Percentiles rank a stretch among this genome's conserved stretches.
These are phyloP conservation scores for Torrubiella hemipterigena DNA, from an alignment of 2,329 filamentous ascomycete genomes.

Conservation along the genomic window DNA sequence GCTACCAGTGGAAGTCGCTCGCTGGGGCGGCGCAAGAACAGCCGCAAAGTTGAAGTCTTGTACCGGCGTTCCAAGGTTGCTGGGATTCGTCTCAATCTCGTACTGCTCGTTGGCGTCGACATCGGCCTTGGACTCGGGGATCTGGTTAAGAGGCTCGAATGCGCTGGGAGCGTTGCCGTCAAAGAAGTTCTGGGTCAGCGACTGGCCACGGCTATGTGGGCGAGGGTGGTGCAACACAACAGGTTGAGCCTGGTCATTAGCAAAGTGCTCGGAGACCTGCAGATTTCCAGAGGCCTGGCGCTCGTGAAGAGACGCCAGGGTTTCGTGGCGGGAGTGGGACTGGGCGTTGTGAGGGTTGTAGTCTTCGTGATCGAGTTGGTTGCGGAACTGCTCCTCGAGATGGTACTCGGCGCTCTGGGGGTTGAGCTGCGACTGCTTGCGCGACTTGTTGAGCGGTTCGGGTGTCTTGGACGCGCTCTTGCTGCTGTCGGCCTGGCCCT, in stretches of 20 bases:
- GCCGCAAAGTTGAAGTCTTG: constrained; percentile 34
- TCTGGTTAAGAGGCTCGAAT: constrained; percentile 27
- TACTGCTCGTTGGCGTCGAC: constrained; percentile 40
- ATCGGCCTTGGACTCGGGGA: constrained; percentile 25
- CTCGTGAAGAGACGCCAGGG: constrained; percentile 20
- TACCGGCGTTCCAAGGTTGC: constrained; percentile 55
- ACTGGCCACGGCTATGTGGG: constrained; percentile 63
- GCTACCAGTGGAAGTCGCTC: constrained; percentile 42
- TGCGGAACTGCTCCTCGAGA: constrained; percentile 65
- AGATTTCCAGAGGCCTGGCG: constrained; percentile 36
- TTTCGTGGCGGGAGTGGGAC: constrained; percentile 12
- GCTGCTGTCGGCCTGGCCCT: constrained; percentile 21
- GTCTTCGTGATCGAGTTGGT: constrained; percentile 67
- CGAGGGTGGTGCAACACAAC: constrained; percentile 58
- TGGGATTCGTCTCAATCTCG: constrained; percentile 64
- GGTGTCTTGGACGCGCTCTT: constrained; percentile 44
- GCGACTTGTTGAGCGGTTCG: constrained; percentile 32
- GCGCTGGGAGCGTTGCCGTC: constrained; percentile 22
- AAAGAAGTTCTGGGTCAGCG: constrained; percentile 55
- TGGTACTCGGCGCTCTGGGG: constrained; percentile 81
- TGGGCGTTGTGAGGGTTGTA: constrained; percentile 48
- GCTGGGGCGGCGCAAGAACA: constrained; percentile 35
- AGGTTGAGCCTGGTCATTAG: constrained; percentile 38
- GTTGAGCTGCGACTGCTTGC: constrained; percentile 71
- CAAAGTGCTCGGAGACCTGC: constrained; percentile 36